phyloP scores from a whole-genome alignment of 306 rosid species.

The Begonia fuchsioides region DNA sequence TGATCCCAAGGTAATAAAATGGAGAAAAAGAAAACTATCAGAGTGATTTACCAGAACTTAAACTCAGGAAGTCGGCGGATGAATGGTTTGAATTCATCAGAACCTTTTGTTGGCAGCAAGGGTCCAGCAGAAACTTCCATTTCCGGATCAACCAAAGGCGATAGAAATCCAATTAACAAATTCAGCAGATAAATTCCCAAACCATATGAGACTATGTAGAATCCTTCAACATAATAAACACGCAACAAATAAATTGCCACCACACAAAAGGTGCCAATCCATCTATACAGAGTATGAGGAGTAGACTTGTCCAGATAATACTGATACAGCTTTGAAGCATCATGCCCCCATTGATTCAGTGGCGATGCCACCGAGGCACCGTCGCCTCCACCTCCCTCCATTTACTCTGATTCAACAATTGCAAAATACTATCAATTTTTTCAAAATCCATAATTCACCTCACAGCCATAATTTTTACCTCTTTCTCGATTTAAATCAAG shows the following conservation, averaged over 20 bases:
- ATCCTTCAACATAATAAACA: conserved; percentile 63
- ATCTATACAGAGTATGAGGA: conserved; percentile 48
- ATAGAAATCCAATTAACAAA: conserved; percentile 67
- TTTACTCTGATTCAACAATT: conserved; percentile 8
- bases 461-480: too few relatives aligned
- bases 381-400: conserved; percentile 74
- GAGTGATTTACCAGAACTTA: conserved; percentile 60
- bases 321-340: conserved; percentile 49
- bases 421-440: too few relatives aligned
- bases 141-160: conserved; percentile 85
- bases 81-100: conserved; percentile 83
- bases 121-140: conserved; percentile 52
- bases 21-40: too few relatives aligned
- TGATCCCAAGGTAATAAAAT: too few relatives aligned
- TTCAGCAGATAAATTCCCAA: conserved; percentile 77
- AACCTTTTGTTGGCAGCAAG: conserved; percentile 71
- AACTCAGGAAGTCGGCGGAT: conserved; percentile 87
- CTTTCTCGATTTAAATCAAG: too few relatives aligned
- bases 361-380: conserved; percentile 48
- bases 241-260: conserved; percentile 40
- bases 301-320: conserved; percentile 67
- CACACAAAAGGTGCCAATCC: conserved; percentile 43
- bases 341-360: conserved; percentile 41
- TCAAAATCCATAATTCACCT: too few relatives aligned
- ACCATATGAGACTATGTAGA: conserved; percentile 73